phyloP scores from a whole-genome alignment of 1,139 yeast species.

The Nadsonia starkeyi-henricii region DNA sequence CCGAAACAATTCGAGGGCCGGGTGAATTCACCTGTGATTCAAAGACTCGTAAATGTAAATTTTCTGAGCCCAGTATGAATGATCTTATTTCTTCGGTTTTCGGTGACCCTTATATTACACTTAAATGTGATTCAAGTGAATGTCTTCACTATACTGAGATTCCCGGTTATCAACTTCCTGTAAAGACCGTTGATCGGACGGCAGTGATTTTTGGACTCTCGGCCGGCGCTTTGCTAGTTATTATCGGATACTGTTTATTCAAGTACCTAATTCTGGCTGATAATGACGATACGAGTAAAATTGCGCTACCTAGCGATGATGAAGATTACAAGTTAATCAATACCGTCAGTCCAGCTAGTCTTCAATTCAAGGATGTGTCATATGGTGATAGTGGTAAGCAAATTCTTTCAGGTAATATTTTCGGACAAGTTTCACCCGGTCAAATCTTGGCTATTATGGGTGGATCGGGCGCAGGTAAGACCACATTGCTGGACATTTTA shows the following conservation, averaged over 20 bases:
- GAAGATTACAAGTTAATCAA: conserved; percentile 24
- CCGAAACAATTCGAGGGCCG: conserved; percentile 84
- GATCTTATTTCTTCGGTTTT: conserved; percentile 77
- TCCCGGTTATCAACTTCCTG: conserved; percentile 73
- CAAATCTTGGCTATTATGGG: conserved; percentile 95
- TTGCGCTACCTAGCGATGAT: conserved; percentile 24
- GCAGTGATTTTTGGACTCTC: conserved; percentile 37
- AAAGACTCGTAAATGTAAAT: conserved; percentile 44
- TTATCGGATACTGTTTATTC: conserved; percentile 30
- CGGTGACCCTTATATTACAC: conserved; percentile 80
- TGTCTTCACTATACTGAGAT: conserved; percentile 85
- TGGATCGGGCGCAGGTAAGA: conserved; percentile 96
- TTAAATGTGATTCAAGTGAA: conserved; percentile 73
- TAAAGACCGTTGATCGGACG: conserved; percentile 36
- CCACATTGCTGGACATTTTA: conserved; percentile 77
- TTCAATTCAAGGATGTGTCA: conserved; percentile 59
- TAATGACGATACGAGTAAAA: conserved; percentile 16
- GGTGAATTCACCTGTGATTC: conserved; percentile 81
- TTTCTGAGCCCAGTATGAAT: conserved; percentile 94
- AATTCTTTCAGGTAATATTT: conserved; percentile 43
- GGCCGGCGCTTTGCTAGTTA: conserved; percentile 30
- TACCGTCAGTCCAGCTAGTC: conserved; percentile 58
- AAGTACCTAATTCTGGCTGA: conserved; percentile 19
- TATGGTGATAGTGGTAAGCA: conserved; percentile 43
- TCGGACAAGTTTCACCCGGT: conserved; percentile 72